Base-by-base conservation (phyloP, 2,329 filamentous ascomycete genomes). In the Stenocarpella maydis region DNA sequence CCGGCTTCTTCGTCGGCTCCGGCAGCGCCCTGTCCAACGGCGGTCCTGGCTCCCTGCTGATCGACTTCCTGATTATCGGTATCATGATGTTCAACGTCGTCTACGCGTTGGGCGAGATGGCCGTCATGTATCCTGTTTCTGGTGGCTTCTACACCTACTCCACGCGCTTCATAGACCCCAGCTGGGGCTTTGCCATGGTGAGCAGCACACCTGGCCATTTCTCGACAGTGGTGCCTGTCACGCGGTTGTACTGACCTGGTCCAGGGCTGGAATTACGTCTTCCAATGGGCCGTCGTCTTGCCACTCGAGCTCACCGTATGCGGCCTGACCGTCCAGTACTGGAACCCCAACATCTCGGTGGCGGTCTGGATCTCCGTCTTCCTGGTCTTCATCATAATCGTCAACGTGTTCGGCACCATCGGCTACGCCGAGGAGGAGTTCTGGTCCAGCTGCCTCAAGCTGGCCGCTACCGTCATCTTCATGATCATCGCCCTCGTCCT, bases 351-450 rank as follows among this genome's bases (percentile, higher is more conserved):
- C 3, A 78, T 82, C 47, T 84, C 77, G 39, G 75, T 81, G 47
- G 83, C 77, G 26, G 85, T 88, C 45, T 90, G 87, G 82, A 86
- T 90, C 61, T 82, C 84, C 6, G 78, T 89, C 4, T 90, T 90
- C 74, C 80, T 87, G 5, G 77, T 80, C 28, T 75, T 83, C 26
- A 84, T 90, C 31, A 79, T 86, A 21, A 74, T 84, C 4, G 81
- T 89, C 76, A 88, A 88, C 74, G 72, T 89, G 53, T 88, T 88
- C 55, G 87, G 87, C 15, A 83, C 87, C 1, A 78, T 85, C 3
- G 85, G 85, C 8, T 87, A 87, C 69, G 86, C 81, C 15, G 87
- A 86, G 74, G 88, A 90, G 69, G 88, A 91, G 74, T 91, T 90
- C 74, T 82, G 85, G 75, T 83, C 89, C 1, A 83, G 85, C 7